Percentiles rank a stretch among this genome's conserved stretches.
These are phyloP conservation scores for Funneliformis mosseae DNA, from an alignment of 192 early-diverging fungal species.

Conservation along the genomic window DNA sequence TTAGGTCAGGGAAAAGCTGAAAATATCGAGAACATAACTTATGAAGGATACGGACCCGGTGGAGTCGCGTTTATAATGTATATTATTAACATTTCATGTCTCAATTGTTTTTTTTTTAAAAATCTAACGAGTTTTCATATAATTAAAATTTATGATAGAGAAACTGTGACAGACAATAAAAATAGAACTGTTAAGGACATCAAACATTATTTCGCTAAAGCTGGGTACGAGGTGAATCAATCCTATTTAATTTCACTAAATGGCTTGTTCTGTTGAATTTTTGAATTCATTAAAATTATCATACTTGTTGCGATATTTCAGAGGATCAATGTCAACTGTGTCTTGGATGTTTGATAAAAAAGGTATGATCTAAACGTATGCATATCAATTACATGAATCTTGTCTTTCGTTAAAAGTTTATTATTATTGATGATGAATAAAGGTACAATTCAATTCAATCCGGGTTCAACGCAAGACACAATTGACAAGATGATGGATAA, in stretches of 20 bases:
- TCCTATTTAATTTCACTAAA: neutral
- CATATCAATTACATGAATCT: neutral
- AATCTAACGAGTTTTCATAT: neutral
- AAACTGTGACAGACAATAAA: conserved; percentile 60
- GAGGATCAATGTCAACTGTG: conserved; percentile 63
- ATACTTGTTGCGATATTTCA: conserved; percentile 28
- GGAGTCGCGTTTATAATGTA: conserved; percentile 67
- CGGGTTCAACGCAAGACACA: conserved; percentile 44
- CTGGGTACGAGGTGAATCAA: conserved; percentile 40
- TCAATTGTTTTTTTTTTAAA: neutral
- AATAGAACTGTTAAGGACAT: conserved; percentile 67
- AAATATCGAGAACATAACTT: conserved; percentile 55
- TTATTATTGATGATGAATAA: neutral
- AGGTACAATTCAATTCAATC: conserved; percentile 50
- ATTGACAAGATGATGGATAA: conserved; percentile 61
- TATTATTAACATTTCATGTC: conserved; percentile 27
- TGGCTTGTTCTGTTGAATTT: neutral
- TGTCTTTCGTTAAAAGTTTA: neutral
- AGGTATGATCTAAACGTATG: conserved; percentile 40
- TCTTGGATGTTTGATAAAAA: conserved; percentile 70
- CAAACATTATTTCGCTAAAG: conserved; percentile 55
- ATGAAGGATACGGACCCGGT: conserved; percentile 66
- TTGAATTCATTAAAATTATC: neutral
- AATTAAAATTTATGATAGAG: conserved; percentile 24
- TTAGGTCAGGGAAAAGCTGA: conserved; percentile 48